Percentiles rank a stretch among this genome's conserved stretches.
Conservation (phyloP, 306 rosid species). For the Chamaecrista fasciculata region DNA sequence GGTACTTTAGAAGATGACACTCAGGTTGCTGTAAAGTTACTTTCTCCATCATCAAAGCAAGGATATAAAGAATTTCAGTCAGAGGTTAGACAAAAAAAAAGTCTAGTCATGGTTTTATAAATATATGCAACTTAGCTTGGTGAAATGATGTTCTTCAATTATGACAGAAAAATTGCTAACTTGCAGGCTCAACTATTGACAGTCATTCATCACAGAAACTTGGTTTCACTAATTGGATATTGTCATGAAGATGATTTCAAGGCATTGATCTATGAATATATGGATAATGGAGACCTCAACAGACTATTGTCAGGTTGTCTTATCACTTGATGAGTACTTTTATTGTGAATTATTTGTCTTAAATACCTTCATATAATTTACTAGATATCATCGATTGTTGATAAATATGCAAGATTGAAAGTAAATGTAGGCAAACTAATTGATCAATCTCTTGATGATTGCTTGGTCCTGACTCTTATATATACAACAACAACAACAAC, state of each 20-base stretch:
- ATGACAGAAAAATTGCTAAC: background rate
- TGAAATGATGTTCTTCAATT: background rate
- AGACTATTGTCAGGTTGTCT: constrained; percentile 28
- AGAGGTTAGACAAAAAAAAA: background rate
- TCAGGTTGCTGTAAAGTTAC: constrained; percentile 32
- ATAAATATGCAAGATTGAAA: no score
- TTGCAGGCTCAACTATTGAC: constrained; percentile 42
- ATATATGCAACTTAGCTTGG: background rate
- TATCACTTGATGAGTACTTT: background rate
- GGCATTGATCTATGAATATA: constrained; percentile 33
- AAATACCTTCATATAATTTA: no score
- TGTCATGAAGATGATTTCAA: constrained; percentile 30
- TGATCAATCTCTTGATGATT: no score
- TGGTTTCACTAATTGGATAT: constrained; percentile 39
- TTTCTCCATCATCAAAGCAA: constrained; percentile 24
- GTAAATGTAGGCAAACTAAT: no score
- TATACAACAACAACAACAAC: no score
- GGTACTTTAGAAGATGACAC: constrained; percentile 18
- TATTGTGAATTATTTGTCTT: background rate
- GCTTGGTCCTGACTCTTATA: no score
- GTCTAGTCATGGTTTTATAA: no score
- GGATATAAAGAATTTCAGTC: constrained; percentile 29
- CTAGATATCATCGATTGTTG: background rate
- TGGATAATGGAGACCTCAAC: constrained; percentile 27
- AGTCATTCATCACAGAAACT: constrained; percentile 43